Percentiles rank a stretch among this genome's conserved stretches.
Evolutionary conservation across 805 yeast species (phyloP).

Genomic region (Cyberlindnera maclurae): DNA sequence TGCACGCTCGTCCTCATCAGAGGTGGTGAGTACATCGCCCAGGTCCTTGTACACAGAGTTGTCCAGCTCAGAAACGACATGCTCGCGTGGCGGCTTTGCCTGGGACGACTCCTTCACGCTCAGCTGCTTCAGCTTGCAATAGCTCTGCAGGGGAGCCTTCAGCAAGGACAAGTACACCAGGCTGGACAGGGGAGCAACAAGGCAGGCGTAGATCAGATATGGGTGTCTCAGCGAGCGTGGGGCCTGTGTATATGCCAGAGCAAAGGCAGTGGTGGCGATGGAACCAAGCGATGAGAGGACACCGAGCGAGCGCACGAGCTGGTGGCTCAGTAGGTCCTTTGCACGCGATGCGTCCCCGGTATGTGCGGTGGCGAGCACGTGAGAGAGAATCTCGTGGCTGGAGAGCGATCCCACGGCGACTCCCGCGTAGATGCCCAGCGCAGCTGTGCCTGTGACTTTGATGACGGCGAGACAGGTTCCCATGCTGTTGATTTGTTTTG

Average conservation of each 20-base stretch:
- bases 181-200: conserved; percentile 20
- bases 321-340: conserved; percentile 16
- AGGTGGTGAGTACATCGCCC: conserved; percentile 21
- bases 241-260: conserved; percentile 49
- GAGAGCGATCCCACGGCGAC: conserved; percentile 29
- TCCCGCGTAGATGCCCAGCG: conserved; percentile 60
- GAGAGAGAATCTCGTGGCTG: conserved; percentile 17
- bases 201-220: conserved; percentile 47
- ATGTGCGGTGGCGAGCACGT: conserved; percentile 29
- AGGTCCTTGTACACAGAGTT: conserved; percentile 39
- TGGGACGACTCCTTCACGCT: background rate
- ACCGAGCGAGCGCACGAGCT: conserved; percentile 19
- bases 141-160: background rate
- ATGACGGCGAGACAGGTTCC: conserved; percentile 49
- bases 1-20: conserved; percentile 16
- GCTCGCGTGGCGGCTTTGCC: conserved; percentile 22
- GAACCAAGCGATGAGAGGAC: conserved; percentile 34
- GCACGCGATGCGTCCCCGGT: conserved; percentile 21
- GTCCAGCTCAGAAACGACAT: conserved; percentile 36
- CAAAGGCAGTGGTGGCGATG: conserved; percentile 44
- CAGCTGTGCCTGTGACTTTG: conserved; percentile 57
- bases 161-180: conserved; percentile 3
- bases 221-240: conserved; percentile 60
- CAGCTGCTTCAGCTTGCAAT: conserved; percentile 4
- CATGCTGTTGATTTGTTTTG: conserved; percentile 26